Evolutionary conservation across 2,329 filamentous ascomycete species (phyloP).

Genomic region (Hyphodiscus sp.): DNA sequence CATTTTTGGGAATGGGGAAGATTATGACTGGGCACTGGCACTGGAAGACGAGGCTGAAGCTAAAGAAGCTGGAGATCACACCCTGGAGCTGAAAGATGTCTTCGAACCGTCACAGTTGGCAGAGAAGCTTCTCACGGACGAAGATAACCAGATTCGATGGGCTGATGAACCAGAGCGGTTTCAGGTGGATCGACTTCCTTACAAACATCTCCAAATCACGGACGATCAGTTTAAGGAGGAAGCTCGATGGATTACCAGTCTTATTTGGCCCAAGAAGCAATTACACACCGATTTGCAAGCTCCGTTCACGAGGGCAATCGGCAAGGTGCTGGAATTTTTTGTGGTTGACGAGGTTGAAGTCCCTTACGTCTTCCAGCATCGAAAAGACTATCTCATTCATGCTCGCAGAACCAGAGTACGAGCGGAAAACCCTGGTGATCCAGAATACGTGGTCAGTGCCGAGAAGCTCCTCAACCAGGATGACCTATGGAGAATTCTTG

Average conservation of each 20-base stretch:
- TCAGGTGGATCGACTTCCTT: conserved; percentile 83
- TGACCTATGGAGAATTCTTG: conserved; percentile 91
- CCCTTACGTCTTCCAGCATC: conserved; percentile 95
- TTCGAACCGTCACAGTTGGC: conserved; percentile 94
- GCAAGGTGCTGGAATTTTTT: conserved; percentile 91
- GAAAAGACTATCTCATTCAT: conserved; percentile 95
- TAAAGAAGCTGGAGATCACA: conserved; percentile 70
- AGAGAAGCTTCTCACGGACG: conserved; percentile 91
- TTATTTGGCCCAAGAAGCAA: conserved; percentile 83
- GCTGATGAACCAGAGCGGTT: conserved; percentile 91
- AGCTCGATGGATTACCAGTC: conserved; percentile 81
- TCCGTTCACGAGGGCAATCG: conserved; percentile 81
- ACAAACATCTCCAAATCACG: conserved; percentile 73
- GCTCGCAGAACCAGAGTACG: conserved; percentile 62
- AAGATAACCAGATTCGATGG: conserved; percentile 84
- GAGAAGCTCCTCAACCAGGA: conserved; percentile 88
- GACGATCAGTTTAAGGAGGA: conserved; percentile 88
- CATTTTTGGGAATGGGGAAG: conserved; percentile 91
- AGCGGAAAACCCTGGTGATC: conserved; percentile 58
- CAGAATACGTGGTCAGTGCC: conserved; percentile 67
- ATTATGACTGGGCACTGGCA: conserved; percentile 91
- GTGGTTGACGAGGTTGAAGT: conserved; percentile 92
- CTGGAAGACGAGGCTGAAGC: conserved; percentile 82
- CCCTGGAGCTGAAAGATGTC: conserved; percentile 91
- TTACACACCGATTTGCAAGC: conserved; percentile 58